Evolutionary conservation across 805 yeast genomes (phyloP).

Genomic region (Sugiyamaella mastotermitis): DNA sequence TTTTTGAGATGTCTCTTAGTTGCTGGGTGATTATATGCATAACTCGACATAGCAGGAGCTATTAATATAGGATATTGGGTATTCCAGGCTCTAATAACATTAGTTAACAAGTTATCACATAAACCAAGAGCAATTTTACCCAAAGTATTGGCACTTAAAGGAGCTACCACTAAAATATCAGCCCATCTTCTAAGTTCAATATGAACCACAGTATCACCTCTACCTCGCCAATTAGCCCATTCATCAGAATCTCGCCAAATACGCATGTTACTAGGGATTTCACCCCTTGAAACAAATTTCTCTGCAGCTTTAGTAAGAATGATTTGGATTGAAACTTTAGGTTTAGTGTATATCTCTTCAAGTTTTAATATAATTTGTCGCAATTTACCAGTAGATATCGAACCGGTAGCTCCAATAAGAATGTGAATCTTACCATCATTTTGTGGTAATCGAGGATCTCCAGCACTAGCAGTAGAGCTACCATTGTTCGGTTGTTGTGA

Average conservation of each 20-base stretch:
- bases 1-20: constrained; percentile 77
- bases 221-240: constrained; percentile 80
- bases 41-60: constrained; percentile 95
- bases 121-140: constrained; percentile 86
- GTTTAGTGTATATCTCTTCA: constrained; percentile 70
- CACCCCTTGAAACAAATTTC: constrained; percentile 59
- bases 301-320: constrained; percentile 82
- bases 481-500: not conserved
- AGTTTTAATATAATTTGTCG: constrained; percentile 74
- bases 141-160: constrained; percentile 86
- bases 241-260: constrained; percentile 94
- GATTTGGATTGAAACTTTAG: constrained; percentile 74
- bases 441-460: constrained; percentile 61
- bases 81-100: constrained; percentile 93
- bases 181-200: constrained; percentile 97
- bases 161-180: constrained; percentile 87
- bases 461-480: constrained; percentile 10
- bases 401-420: constrained; percentile 82
- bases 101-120: constrained; percentile 87
- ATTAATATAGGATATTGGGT: constrained; percentile 79
- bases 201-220: constrained; percentile 89
- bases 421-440: constrained; percentile 88
- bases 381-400: constrained; percentile 76
- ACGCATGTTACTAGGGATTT: constrained; percentile 60
- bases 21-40: constrained; percentile 82